These are phyloP conservation scores for Colletotrichum cordylinicola DNA, from an alignment of 2,329 filamentous ascomycete genomes.

Conservation along the genomic window DNA sequence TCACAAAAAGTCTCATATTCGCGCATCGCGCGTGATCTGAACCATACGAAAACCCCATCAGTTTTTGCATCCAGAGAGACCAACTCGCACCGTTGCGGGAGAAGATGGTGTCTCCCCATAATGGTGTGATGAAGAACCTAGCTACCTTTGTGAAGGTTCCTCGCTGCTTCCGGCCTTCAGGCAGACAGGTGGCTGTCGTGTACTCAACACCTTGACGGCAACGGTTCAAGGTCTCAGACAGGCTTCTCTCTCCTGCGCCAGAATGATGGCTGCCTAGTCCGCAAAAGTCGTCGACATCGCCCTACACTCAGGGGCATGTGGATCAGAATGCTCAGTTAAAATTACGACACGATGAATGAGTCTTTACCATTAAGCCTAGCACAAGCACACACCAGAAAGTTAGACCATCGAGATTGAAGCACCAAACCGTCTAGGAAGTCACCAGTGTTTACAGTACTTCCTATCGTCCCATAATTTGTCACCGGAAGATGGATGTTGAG, in stretches of 20 bases:
- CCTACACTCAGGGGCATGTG: too few species aligned
- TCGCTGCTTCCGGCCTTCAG: neutral
- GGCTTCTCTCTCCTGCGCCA: neutral
- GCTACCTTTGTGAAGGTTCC: neutral
- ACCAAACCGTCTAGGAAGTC: neutral
- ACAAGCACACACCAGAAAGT: neutral
- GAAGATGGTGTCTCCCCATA: too few species aligned
- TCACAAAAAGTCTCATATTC: too few species aligned
- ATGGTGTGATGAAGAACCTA: too few species aligned
- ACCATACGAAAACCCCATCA: too few species aligned
- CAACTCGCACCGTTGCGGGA: too few species aligned
- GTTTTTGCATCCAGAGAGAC: too few species aligned
- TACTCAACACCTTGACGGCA: neutral
- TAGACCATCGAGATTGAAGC: rapidly evolving
- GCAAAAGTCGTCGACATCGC: neutral
- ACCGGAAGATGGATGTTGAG: too few species aligned
- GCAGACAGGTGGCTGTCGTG: neutral
- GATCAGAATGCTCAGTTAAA: neutral
- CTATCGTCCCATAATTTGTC: too few species aligned
- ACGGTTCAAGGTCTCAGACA: neutral
- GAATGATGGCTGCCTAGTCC: neutral
- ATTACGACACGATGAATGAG: neutral
- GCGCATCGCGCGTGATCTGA: too few species aligned
- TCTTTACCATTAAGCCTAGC: neutral
- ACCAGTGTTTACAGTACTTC: neutral